These are phyloP conservation scores for Hansenula anomala DNA, from an alignment of 1,139 yeast species.

Conservation along the genomic window DNA sequence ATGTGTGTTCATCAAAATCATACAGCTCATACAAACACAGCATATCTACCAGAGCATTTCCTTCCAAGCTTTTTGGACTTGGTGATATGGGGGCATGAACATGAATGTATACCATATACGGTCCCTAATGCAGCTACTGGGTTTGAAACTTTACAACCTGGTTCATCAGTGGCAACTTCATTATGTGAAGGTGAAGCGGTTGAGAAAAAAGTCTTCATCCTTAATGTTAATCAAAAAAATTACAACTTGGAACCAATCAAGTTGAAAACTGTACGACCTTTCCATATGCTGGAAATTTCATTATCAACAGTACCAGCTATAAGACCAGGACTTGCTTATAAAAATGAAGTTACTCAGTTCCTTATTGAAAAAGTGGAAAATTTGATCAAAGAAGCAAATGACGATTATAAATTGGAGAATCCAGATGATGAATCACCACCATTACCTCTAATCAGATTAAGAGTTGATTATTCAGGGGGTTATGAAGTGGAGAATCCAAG, in stretches of 20 bases:
- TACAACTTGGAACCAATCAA: slow-evolving; percentile 63
- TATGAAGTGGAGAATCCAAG: slow-evolving; percentile 89
- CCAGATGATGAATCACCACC: slow-evolving; percentile 38
- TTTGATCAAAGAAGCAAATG: slow-evolving; percentile 56
- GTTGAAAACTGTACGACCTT: slow-evolving; percentile 77
- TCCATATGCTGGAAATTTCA: slow-evolving; percentile 63
- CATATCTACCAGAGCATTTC: slow-evolving; percentile 79
- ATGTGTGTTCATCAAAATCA: slow-evolving; percentile 93
- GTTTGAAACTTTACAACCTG: slow-evolving; percentile 85
- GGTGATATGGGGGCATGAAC: slow-evolving; percentile 97
- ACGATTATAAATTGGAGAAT: slow-evolving; percentile 42
- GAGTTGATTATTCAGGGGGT: slow-evolving; percentile 89
- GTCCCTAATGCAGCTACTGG: slow-evolving; percentile 59
- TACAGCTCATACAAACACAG: slow-evolving; percentile 72
- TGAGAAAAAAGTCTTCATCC: slow-evolving; percentile 67
- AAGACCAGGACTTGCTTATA: slow-evolving; percentile 60
- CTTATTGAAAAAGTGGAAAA: slow-evolving; percentile 60
- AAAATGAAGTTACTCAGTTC: slow-evolving; percentile 56
- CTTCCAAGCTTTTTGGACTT: slow-evolving; percentile 79
- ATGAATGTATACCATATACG: slow-evolving; percentile 82
- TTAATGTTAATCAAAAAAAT: slow-evolving; percentile 55
- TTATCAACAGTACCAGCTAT: slow-evolving; percentile 50
- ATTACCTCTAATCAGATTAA: slow-evolving; percentile 72
- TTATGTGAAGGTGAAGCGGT: slow-evolving; percentile 81
- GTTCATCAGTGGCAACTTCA: slow-evolving; percentile 92